Conservation (phyloP, 2,329 filamentous ascomycete species). For the Cladosporium phlei region DNA sequence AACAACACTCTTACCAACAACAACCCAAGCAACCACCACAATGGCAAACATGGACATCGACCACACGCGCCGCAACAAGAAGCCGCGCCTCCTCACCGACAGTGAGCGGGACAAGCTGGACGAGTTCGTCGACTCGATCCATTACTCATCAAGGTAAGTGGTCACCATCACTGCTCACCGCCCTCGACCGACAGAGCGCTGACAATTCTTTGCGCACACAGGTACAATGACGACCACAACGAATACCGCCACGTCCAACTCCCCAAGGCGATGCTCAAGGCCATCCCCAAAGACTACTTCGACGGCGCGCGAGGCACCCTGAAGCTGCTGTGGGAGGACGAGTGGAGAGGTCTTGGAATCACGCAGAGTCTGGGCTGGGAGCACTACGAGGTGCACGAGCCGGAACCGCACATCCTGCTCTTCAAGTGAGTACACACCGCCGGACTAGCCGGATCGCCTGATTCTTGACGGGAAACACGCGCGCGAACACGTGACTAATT, state of each 20-base stretch:
- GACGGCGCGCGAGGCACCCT: conserved; percentile 83
- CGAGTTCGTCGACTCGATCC: conserved; percentile 87
- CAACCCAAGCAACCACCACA: neutral
- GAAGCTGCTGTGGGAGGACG: conserved; percentile 96
- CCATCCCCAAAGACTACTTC: conserved; percentile 91
- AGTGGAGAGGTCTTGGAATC: conserved; percentile 95
- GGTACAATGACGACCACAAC: conserved; percentile 87
- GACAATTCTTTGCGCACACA: conserved; percentile 35
- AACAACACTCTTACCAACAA: too few species aligned
- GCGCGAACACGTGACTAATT: conserved; percentile 10
- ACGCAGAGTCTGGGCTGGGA: conserved; percentile 99
- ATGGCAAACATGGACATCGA: conserved; percentile 60
- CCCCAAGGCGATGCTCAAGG: conserved; percentile 96
- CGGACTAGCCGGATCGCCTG: neutral
- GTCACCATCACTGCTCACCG: neutral
- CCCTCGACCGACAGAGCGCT: neutral
- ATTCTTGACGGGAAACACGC: neutral
- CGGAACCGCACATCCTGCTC: conserved; percentile 93
- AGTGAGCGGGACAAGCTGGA: conserved; percentile 77
- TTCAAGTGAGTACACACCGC: conserved; percentile 72
- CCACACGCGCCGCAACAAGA: conserved; percentile 77
- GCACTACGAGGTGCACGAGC: conserved; percentile 98
- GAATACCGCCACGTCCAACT: conserved; percentile 98
- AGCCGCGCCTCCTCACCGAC: conserved; percentile 74
- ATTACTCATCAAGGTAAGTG: conserved; percentile 83